phyloP scores from a whole-genome alignment of 306 rosid genomes.

The Abrus pulchellus region DNA sequence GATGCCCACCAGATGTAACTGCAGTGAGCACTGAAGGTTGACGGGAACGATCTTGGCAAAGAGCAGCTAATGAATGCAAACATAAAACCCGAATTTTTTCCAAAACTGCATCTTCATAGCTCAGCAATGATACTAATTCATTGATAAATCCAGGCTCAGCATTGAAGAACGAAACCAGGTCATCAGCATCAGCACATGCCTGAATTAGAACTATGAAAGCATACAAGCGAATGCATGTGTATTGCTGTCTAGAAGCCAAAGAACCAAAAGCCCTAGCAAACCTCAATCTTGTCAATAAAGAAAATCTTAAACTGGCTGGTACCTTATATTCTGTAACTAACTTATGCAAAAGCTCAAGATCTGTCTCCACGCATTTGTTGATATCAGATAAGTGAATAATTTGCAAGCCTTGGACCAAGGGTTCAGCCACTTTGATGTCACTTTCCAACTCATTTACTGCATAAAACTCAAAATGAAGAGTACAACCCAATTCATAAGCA shows the following conservation, averaged over 20 bases:
- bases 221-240: slow-evolving; percentile 90
- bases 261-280: slow-evolving; percentile 96
- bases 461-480: slow-evolving; percentile 97
- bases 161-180: slow-evolving; percentile 87
- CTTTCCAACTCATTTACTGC: slow-evolving; percentile 65
- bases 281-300: slow-evolving; percentile 92
- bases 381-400: slow-evolving; percentile 75
- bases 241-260: slow-evolving; percentile 82
- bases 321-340: slow-evolving; percentile 82
- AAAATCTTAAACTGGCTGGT: slow-evolving; percentile 79
- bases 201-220: slow-evolving; percentile 96
- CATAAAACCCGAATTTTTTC: slow-evolving; percentile 85
- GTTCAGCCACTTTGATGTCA: slow-evolving; percentile 55
- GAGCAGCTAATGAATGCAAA: slow-evolving; percentile 89
- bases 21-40: slow-evolving; percentile 85
- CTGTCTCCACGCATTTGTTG: slow-evolving; percentile 72
- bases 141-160: slow-evolving; percentile 97
- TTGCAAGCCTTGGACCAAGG: slow-evolving; percentile 74
- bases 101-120: slow-evolving; percentile 87
- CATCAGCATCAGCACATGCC: slow-evolving; percentile 86
- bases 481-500: slow-evolving; percentile 83
- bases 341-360: slow-evolving; percentile 83
- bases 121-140: slow-evolving; percentile 83
- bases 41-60: slow-evolving; percentile 94
- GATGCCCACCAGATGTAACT: slow-evolving; percentile 97